Percentiles rank a stretch among this genome's conserved stretches.
Evolutionary conservation across 345 rosid species (phyloP).

Genomic region (Cardamine chenopodiifolia): DNA sequence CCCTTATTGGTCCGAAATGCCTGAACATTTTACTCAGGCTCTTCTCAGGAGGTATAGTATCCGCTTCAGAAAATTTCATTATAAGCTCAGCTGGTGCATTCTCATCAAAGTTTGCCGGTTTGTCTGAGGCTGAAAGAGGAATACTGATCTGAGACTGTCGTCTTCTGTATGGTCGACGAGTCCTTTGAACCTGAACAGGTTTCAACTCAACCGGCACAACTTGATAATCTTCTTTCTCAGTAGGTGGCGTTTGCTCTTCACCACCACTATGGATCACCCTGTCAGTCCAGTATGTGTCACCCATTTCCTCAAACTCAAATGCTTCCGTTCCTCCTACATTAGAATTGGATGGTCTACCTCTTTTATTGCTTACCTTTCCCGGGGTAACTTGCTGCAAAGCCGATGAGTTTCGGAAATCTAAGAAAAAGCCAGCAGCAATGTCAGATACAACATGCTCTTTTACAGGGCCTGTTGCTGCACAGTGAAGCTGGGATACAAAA

Average conservation of each 20-base stretch:
- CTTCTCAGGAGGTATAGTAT: slow-evolving; percentile 72
- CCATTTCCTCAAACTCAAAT: slow-evolving; percentile 92
- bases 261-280: slow-evolving; percentile 81
- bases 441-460: slow-evolving; percentile 52
- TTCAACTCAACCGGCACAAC: slow-evolving; percentile 61
- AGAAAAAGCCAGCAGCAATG: slow-evolving; percentile 62
- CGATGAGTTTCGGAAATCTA: slow-evolving; percentile 68
- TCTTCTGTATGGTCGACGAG: slow-evolving; percentile 65
- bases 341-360: slow-evolving; percentile 48
- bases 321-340: slow-evolving; percentile 60
- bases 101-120: slow-evolving; percentile 57
- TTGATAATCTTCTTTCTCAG: slow-evolving; percentile 53
- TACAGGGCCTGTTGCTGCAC: slow-evolving; percentile 68
- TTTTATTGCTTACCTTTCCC: slow-evolving; percentile 52
- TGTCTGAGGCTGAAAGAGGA: slow-evolving; percentile 38
- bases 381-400: slow-evolving; percentile 44
- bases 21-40: slow-evolving; percentile 76
- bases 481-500: slow-evolving; percentile 64
- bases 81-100: slow-evolving; percentile 80
- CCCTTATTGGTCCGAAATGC: slow-evolving; percentile 76
- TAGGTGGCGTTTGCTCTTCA: slow-evolving; percentile 66
- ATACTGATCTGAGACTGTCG: slow-evolving; percentile 55
- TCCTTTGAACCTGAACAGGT: slow-evolving; percentile 50
- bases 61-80: slow-evolving; percentile 67
- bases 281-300: slow-evolving; percentile 93